Base-by-base conservation (phyloP, 177 flowering plant species). In the Vitis hybrid region DNA sequence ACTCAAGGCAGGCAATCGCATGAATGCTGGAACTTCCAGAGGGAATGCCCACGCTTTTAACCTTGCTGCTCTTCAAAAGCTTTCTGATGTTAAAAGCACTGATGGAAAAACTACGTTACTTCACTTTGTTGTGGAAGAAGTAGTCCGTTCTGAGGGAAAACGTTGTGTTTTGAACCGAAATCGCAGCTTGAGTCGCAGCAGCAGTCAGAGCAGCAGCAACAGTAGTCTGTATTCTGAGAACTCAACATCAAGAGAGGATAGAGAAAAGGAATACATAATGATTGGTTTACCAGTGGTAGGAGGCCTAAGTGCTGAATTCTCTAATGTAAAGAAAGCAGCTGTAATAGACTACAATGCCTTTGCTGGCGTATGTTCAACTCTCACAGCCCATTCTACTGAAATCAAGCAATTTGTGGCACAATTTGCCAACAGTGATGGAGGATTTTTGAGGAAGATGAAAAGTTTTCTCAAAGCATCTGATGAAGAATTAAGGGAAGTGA, bases 11-110 rank as follows among this genome's bases (percentile, higher is more conserved):
- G 99, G 99, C 0, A 93, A 95, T 57, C 83, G 92, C 2, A 84
- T 93, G 89, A 93, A 93, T 72, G 97, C 91, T 12, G 99, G 99
- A 56, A 89, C 97, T 8, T 73, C 96, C 2, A 75, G 98, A 75
- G 98, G 99, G 7, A 85, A 91, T 72, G 99, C 96, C 3, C 90
- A 87, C 52, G 97, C 93, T 6, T 95, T 95, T 73, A 86, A 89
- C 60, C 88, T 95, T 8, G 81, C 87, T 8, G 78, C 99, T n/a
- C 83, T 95, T 3, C 66, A 77, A 46, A 95, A 95, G 74, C 90
- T 95, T 13, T 86, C 97, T 3, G 97, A 95, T 68, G 95, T 91
- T 10, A 88, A 85, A 70, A 89, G 97, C 83, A 84, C 82, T 0
- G 97, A 95, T 72, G 97, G 97, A 14, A 95, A 88, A 64, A 90